Conservation (phyloP, 2,329 filamentous ascomycete genomes). For the Colletotrichum agaves region DNA sequence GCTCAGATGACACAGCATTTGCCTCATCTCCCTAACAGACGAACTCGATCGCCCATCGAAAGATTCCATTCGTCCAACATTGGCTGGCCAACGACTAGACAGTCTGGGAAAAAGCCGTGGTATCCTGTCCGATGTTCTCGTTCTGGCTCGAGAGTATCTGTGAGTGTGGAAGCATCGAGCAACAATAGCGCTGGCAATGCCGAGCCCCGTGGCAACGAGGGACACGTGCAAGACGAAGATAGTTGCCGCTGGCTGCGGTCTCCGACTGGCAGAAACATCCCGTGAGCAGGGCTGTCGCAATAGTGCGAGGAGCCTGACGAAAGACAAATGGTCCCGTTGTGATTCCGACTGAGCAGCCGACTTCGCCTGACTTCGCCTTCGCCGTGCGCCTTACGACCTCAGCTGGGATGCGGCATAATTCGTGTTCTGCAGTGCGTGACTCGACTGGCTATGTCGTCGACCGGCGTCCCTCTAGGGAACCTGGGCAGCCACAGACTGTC, state of each 20-base stretch:
- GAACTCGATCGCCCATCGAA: conserved; percentile 26
- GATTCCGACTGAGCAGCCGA: conserved; percentile 8
- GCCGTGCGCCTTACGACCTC: conserved; percentile 2
- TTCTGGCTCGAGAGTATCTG: conserved; percentile 7
- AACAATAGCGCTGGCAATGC: conserved; percentile 18
- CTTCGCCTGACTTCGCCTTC: conserved; percentile 13
- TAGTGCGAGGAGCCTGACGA: neutral
- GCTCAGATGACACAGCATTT: conserved; percentile 34
- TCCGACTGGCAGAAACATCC: conserved; percentile 34
- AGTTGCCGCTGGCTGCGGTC: conserved; percentile 9
- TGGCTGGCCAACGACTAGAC: neutral
- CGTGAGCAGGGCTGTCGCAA: conserved; percentile 5
- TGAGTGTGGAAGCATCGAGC: conserved; percentile 2
- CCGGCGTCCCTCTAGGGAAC: neutral
- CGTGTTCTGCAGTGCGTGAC: conserved; percentile 17
- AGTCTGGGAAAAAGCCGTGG: conserved; percentile 13
- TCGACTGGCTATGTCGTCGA: conserved; percentile 8
- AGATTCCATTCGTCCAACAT: conserved; percentile 22
- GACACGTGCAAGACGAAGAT: conserved; percentile 34
- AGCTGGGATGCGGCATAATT: conserved; percentile 14
- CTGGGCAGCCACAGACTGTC: neutral
- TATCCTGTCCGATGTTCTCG: conserved; percentile 6
- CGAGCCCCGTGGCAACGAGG: conserved; percentile 5
- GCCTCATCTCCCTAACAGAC: conserved; percentile 34
- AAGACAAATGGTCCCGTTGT: conserved; percentile 1